Percentiles rank a stretch among this genome's conserved stretches.
Evolutionary conservation across 495 filamentous ascomycete genomes (phyloP).

Genomic region (Polyplosphaeria fusca): DNA sequence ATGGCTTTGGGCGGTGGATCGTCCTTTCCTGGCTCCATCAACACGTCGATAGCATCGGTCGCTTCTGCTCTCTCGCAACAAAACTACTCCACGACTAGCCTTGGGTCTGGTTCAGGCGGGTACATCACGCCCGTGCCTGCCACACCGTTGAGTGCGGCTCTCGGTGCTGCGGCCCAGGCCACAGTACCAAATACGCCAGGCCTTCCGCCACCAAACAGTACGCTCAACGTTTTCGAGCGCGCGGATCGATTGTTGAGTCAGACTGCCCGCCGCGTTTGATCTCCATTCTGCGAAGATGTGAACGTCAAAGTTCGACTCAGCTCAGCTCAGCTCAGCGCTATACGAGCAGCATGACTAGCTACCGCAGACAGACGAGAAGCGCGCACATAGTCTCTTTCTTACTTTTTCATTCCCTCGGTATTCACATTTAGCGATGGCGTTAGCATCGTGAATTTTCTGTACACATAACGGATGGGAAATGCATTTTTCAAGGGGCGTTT

Average conservation of each 20-base stretch:
- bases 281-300: too few species aligned
- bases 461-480: too few species aligned
- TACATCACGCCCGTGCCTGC: conserved; percentile 53
- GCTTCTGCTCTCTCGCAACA: conserved; percentile 14
- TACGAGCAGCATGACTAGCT: too few species aligned
- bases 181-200: conserved; percentile 77
- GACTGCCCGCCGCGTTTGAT: conserved; percentile 15
- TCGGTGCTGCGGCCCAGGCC: conserved; percentile 83
- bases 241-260: conserved; percentile 31
- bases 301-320: too few species aligned
- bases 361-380: too few species aligned
- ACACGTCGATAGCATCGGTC: conserved; percentile 29
- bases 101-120: conserved; percentile 34
- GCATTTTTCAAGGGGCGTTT: too few species aligned
- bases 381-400: too few species aligned
- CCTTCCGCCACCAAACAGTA: neutral
- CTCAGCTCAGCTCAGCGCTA: too few species aligned
- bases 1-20: conserved; percentile 1
- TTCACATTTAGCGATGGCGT: too few species aligned
- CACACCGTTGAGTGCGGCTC: conserved; percentile 76
- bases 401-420: too few species aligned
- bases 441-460: too few species aligned
- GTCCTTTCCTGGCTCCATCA: conserved; percentile 28
- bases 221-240: conserved; percentile 40
- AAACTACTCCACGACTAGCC: conserved; percentile 33